These are phyloP conservation scores for Macrolepiota dolichaula DNA, from an alignment of 768 basidiomycete species.

Conservation along the genomic window DNA sequence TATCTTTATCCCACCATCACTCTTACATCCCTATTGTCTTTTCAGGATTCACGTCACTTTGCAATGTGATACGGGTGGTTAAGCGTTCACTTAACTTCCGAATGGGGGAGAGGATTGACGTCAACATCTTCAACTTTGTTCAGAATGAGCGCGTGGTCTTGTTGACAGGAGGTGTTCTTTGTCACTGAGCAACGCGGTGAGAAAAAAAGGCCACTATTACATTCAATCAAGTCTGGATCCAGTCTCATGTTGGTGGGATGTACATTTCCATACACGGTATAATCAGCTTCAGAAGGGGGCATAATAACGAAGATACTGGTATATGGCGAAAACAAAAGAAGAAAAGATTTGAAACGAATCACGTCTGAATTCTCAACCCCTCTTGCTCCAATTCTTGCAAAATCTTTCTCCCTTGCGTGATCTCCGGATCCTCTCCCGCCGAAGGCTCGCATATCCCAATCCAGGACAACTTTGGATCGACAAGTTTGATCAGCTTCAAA, in stretches of 20 bases:
- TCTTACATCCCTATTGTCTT: too few species aligned
- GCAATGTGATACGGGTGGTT: too few species aligned
- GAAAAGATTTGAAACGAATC: neutral
- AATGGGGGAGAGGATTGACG: too few species aligned
- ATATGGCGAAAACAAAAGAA: neutral
- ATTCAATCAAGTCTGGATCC: neutral
- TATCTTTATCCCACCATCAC: too few species aligned
- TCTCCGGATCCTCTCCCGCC: slow-evolving; percentile 2
- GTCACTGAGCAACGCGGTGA: neutral
- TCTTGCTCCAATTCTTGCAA: neutral
- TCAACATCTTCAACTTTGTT: too few species aligned
- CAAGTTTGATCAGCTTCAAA: neutral
- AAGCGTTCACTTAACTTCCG: too few species aligned
- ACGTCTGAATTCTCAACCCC: neutral
- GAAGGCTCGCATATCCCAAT: slow-evolving; percentile 5
- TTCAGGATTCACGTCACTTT: too few species aligned
- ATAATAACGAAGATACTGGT: too few species aligned
- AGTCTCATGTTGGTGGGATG: too few species aligned
- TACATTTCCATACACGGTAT: neutral
- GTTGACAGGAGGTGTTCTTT: too few species aligned
- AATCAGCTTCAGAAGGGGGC: neutral
- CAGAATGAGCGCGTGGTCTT: too few species aligned
- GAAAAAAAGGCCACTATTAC: neutral
- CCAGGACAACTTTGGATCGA: slow-evolving; percentile 10
- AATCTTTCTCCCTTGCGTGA: neutral